phyloP scores from a whole-genome alignment of 257 asterid species.

The Solanum acaule region DNA sequence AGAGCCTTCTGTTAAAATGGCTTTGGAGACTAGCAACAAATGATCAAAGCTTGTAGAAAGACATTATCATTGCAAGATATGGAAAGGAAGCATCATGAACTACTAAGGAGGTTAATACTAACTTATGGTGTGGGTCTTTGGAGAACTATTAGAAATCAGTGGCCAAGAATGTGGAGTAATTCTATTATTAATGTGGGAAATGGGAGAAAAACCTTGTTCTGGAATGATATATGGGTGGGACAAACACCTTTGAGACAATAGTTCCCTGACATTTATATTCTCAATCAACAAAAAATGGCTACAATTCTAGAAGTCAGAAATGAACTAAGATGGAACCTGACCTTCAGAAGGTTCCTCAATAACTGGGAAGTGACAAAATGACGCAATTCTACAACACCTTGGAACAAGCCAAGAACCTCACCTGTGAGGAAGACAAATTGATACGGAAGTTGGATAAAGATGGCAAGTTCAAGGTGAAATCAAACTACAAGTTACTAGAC shows the following conservation, averaged over 20 bases:
- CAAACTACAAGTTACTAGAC: neutral
- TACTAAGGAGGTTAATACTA: neutral
- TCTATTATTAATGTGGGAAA: neutral
- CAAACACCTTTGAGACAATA: neutral
- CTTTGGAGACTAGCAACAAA: too few relatives aligned
- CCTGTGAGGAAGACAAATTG: neutral
- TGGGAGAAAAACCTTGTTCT: neutral
- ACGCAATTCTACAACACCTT: neutral
- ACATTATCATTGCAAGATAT: too few relatives aligned
- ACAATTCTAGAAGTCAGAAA: neutral
- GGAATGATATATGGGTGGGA: neutral
- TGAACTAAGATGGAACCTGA: neutral
- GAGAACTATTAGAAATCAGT: neutral
- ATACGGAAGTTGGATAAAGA: neutral
- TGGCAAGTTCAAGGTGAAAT: neutral
- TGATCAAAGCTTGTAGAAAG: too few relatives aligned
- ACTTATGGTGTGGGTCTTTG: neutral
- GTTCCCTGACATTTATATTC: neutral
- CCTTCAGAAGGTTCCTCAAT: neutral
- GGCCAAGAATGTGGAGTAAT: neutral
- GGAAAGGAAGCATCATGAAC: neutral
- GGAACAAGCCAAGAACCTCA: neutral
- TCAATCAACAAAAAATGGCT: neutral
- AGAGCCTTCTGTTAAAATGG: too few relatives aligned
- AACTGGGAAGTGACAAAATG: neutral